Evolutionary conservation across 2,329 filamentous ascomycete genomes (phyloP), one percentile per base, ranked within the genome.

Genomic region (Coniochaeta sp.): DNA sequence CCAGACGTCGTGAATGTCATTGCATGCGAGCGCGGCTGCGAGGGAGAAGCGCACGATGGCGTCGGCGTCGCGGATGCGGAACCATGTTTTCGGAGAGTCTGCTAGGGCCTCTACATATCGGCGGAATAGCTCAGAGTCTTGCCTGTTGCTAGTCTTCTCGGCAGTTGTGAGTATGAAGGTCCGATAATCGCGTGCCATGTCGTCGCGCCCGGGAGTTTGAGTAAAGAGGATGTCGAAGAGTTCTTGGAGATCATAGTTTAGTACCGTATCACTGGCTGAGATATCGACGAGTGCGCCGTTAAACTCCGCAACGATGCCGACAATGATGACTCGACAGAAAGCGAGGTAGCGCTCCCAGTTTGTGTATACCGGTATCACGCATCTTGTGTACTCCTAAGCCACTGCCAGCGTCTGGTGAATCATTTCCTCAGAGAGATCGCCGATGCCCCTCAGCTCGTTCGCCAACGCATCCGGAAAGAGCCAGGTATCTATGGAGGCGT

Each of bases 31-130:
- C 0, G 71, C 70, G 5, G 66, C 64, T 4, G 65, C 69, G 30
- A 73, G 67, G 9, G 69, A 69, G 62, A 71, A 73, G 19, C 72
- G 67, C 14, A 63, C 62, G 1, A 73, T 62, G 16, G 69, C 71
- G 61, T 74, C 71, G 36, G 64, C 65, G 61, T 74, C 72, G 10
- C 71, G 69, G 42, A 73, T 59, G 8, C 71, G 70, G 63, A 73
- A 73, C 69, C 69, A 71, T 17, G 59, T 57, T 52, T 62, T 42
- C 0, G 72, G 71, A 0, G 64, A 66, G 8, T 57, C 42, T 12
- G 67, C 65, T 2, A 74, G 64, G 1, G 63, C 65, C 34, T 66
- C 62, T 16, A 67, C 64, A 58, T 73, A 73, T 34, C 67, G 66
- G 1, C 62, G 63, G 63, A 73, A 73, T 9, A 71, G 61, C 47